Percentiles rank a stretch among this genome's conserved stretches.
These are phyloP conservation scores for Capniomyces stellatus DNA, from an alignment of 371 early-diverging fungal species.

Conservation along the genomic window DNA sequence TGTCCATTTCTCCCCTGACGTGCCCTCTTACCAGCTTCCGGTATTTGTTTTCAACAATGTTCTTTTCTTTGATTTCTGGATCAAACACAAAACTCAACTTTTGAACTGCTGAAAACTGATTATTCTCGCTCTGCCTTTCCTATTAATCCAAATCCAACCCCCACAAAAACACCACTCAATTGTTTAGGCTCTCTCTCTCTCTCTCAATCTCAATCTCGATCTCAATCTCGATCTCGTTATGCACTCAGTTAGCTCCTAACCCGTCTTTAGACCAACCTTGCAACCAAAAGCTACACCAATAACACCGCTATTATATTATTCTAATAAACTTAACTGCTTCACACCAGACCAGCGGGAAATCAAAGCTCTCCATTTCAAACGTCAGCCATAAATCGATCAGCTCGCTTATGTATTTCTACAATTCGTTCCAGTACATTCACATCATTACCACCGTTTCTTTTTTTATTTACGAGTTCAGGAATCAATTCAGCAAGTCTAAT, in stretches of 20 bases:
- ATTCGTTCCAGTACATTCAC: background rate
- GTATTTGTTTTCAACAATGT: conserved; percentile 92
- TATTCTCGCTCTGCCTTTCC: conserved; percentile 8
- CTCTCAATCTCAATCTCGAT: too few species aligned
- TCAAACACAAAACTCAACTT: conserved; percentile 28
- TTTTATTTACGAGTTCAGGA: background rate
- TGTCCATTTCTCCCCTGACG: conserved; percentile 72
- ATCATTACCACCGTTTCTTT: background rate
- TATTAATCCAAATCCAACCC: background rate
- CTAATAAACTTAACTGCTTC: background rate
- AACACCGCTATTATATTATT: background rate
- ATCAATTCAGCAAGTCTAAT: background rate
- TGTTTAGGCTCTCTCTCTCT: background rate
- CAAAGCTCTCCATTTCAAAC: background rate
- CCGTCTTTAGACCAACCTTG: too few species aligned
- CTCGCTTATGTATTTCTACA: background rate
- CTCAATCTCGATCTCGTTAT: too few species aligned
- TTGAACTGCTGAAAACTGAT: conserved; percentile 10
- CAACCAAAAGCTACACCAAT: too few species aligned
- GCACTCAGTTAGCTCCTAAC: too few species aligned
- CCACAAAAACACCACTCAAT: background rate
- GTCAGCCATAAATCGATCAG: background rate
- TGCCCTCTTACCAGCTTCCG: conserved; percentile 79
- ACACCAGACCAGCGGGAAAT: background rate
- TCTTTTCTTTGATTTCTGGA: conserved; percentile 56